Percentiles rank a stretch among this genome's conserved stretches.
Conservation (phyloP, 2,329 filamentous ascomycete genomes). For the Epichloe uncinata region DNA sequence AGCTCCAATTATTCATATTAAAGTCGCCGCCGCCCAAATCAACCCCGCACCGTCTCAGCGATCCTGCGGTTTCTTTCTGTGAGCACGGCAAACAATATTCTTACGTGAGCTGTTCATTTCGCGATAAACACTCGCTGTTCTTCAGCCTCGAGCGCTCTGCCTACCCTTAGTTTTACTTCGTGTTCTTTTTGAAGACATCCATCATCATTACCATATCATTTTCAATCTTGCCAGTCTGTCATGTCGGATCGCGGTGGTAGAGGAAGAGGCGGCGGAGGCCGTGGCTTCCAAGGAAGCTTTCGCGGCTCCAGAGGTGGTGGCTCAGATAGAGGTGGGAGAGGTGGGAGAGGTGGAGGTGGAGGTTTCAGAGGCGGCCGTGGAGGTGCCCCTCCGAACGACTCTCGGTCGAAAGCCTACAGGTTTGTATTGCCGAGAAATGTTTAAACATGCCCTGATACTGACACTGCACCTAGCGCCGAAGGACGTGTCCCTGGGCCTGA, state of each 20-base stretch:
- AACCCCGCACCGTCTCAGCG: not conserved
- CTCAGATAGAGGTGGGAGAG: constrained; percentile 8
- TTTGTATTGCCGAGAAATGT: constrained; percentile 2
- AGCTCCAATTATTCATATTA: not conserved
- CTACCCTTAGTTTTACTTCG: not conserved
- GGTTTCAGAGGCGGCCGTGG: constrained; percentile 8
- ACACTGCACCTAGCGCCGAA: constrained; percentile 11
- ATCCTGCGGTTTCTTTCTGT: not conserved
- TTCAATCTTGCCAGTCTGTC: not conserved
- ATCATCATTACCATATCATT: not conserved
- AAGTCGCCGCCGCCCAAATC: not conserved
- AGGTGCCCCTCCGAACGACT: constrained; percentile 11
- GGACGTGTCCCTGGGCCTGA: constrained; percentile 13
- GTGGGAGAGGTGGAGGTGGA: constrained; percentile 4
- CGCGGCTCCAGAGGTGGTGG: constrained; percentile 8
- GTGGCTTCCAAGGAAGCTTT: constrained; percentile 6
- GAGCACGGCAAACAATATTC: not conserved
- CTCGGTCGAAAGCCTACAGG: constrained; percentile 10
- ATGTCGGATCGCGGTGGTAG: constrained; percentile 19
- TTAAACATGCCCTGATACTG: not conserved
- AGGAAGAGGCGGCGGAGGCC: constrained; percentile 9
- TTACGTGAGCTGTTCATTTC: not conserved
- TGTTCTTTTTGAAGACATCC: too few relatives aligned
- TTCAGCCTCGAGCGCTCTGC: not conserved
- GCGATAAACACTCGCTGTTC: not conserved